Base-by-base conservation (phyloP, 1,139 yeast species). In the Pichia sp. region DNA sequence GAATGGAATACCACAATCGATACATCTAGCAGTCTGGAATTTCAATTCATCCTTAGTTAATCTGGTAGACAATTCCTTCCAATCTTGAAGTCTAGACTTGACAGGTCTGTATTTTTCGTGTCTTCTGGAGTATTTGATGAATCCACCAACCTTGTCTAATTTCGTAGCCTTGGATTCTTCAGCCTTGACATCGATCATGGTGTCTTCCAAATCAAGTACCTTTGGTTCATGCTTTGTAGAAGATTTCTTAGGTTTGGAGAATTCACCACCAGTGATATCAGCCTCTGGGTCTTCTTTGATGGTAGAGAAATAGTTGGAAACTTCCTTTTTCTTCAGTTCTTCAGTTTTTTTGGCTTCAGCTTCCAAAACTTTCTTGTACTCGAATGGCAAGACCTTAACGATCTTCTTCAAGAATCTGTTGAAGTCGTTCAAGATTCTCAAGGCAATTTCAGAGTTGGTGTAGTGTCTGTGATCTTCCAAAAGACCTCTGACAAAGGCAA, bases 1-100 rank as follows among this genome's bases (percentile, higher is more conserved):
- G 82, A 92, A 93, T 58, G 99, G 99, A 66, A 93, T 96, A 76
- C 99, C 99, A 78, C 99, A 93, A 74, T 93, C 99, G 97, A 93
- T 93, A 80, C 99, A 93, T 73, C 99, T 84, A n/a, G 98, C 97
- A 56, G 98, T 89, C 75, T 93, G 98, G 68, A 80, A 80, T 69
- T 85, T 82, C 69, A 93, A 84, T 63, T 93, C 98, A 55, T 87
- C 92, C 73, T 87, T 87, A 59, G 91, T 77, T 63, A 93, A 79
- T 60, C 97, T 84, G 17, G 82, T 75, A 20, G 95, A 85, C 73
- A 93, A 80, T 75, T 93, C 99, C 63, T 86, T 83, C 98, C 98
- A 93, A 73, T 93, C 98, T 67, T 78, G 79, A 56, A 92, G 79
- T 73, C 99, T 85, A 47, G 81, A 75, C 67, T 82, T 79, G 36